phyloP scores from a whole-genome alignment of 768 basidiomycete genomes.

The Hypholoma sublateritium region DNA sequence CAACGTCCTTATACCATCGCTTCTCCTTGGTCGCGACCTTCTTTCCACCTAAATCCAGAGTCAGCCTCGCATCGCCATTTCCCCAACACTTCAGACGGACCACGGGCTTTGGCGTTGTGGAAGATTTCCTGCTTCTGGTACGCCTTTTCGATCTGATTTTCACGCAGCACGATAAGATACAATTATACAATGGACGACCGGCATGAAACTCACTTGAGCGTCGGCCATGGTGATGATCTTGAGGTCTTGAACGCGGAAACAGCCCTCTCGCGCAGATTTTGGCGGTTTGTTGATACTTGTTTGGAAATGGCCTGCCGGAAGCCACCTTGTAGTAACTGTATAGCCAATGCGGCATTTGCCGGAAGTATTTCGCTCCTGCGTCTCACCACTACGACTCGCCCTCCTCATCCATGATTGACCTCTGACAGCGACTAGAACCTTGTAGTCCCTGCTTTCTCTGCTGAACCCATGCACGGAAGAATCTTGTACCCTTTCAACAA shows the following conservation, averaged over 20 bases:
- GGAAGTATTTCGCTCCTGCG: constrained; percentile 6
- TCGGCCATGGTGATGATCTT: constrained; percentile 59
- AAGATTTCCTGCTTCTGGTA: constrained; percentile 98
- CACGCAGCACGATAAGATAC: constrained; percentile 9
- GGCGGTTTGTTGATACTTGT: constrained; percentile 40
- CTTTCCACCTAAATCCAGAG: constrained; percentile 63
- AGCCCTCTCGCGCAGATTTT: constrained; percentile 30
- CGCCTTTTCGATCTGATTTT: constrained; percentile 85
- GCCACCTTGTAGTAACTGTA: constrained; percentile 44
- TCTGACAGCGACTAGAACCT: too few relatives aligned
- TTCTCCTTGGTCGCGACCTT: constrained; percentile 93
- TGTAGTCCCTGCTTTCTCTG: too few relatives aligned
- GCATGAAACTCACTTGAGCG: constrained; percentile 43
- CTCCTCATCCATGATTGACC: too few relatives aligned
- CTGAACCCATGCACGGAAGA: too few relatives aligned
- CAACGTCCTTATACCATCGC: constrained; percentile 99
- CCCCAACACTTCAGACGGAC: constrained; percentile 48
- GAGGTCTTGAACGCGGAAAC: constrained; percentile 36
- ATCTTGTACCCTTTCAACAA: too few relatives aligned
- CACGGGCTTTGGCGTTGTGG: constrained; percentile 93
- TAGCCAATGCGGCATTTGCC: constrained; percentile 36
- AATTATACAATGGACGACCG: not conserved
- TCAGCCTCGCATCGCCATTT: constrained; percentile 13
- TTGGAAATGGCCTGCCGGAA: constrained; percentile 32
- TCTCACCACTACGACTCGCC: not conserved